Evolutionary conservation across 164 flowering plant species (phyloP).

Genomic region (Umbellularia californica): DNA sequence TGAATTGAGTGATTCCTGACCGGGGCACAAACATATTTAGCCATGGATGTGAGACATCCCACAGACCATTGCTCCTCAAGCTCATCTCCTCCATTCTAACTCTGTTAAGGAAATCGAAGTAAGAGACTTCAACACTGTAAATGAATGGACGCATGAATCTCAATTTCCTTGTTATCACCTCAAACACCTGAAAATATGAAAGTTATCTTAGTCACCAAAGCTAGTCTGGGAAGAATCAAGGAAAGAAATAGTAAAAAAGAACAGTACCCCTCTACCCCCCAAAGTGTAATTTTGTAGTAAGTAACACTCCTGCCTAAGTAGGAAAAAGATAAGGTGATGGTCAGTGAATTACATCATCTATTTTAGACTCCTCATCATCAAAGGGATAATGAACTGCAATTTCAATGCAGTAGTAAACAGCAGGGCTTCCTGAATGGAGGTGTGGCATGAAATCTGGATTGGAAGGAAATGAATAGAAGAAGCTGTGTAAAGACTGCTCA

Average conservation of each 20-base stretch:
- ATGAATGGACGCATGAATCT: constrained; percentile 20
- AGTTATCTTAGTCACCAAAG: too few species aligned
- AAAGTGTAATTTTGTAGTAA: too few species aligned
- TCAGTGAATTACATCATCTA: constrained; percentile 19
- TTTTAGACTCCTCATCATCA: constrained; percentile 17
- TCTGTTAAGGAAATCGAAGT: constrained; percentile 37
- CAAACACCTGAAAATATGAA: constrained; percentile 18
- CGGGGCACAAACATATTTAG: constrained; percentile 40
- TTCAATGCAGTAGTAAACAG: constrained; percentile 30
- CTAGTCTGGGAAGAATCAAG: too few species aligned
- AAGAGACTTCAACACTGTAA: constrained; percentile 25
- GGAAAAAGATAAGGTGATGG: not conserved
- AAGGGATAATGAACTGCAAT: constrained; percentile 29
- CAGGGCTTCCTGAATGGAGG: constrained; percentile 16
- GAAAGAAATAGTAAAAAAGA: too few species aligned
- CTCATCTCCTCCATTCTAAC: constrained; percentile 31
- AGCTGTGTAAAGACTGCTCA: constrained; percentile 21
- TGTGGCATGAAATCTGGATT: constrained; percentile 17
- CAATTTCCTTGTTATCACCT: constrained; percentile 23
- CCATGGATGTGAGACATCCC: constrained; percentile 55
- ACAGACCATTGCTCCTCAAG: constrained; percentile 27
- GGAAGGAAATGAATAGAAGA: constrained; percentile 25
- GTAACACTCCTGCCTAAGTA: not conserved
- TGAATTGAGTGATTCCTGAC: constrained; percentile 26
- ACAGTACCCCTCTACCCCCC: too few species aligned